Percentiles rank a stretch among this genome's conserved stretches.
Conservation (phyloP, 306 rosid genomes). For the Lagenaria siceraria region DNA sequence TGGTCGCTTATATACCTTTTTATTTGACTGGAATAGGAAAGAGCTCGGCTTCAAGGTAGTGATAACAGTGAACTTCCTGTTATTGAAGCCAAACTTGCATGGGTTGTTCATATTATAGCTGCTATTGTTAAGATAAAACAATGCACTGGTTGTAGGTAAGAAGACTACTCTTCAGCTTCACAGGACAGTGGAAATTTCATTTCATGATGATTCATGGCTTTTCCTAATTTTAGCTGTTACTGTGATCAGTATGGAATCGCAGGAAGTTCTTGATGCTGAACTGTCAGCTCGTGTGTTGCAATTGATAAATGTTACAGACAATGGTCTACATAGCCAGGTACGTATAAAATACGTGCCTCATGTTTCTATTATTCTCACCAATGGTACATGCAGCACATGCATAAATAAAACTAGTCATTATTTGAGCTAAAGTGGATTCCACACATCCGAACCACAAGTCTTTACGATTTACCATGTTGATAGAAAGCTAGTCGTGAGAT, state of each 20-base stretch:
- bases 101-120: slow-evolving; percentile 95
- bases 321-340: slow-evolving; percentile 94
- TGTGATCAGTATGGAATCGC: slow-evolving; percentile 62
- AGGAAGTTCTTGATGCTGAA: slow-evolving; percentile 94
- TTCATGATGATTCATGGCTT: neutral
- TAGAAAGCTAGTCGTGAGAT: neutral
- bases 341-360: neutral
- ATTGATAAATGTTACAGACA: slow-evolving; percentile 78
- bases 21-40: slow-evolving; percentile 48
- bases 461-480: neutral
- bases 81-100: slow-evolving; percentile 88
- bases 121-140: slow-evolving; percentile 85
- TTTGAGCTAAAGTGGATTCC: neutral
- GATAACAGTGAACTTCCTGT: slow-evolving; percentile 66
- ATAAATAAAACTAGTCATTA: neutral
- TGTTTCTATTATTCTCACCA: neutral
- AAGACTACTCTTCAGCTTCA: slow-evolving; percentile 1
- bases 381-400: neutral
- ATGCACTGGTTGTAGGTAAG: slow-evolving; percentile 86
- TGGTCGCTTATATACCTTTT: slow-evolving; percentile 18
- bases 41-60: slow-evolving; percentile 66
- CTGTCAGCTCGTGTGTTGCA: slow-evolving; percentile 94
- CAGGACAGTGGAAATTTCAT: neutral
- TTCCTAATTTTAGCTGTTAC: neutral
- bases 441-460: neutral